Evolutionary conservation across 2,329 filamentous ascomycete species (phyloP).

Genomic region (Biscogniauxia mediterranea): DNA sequence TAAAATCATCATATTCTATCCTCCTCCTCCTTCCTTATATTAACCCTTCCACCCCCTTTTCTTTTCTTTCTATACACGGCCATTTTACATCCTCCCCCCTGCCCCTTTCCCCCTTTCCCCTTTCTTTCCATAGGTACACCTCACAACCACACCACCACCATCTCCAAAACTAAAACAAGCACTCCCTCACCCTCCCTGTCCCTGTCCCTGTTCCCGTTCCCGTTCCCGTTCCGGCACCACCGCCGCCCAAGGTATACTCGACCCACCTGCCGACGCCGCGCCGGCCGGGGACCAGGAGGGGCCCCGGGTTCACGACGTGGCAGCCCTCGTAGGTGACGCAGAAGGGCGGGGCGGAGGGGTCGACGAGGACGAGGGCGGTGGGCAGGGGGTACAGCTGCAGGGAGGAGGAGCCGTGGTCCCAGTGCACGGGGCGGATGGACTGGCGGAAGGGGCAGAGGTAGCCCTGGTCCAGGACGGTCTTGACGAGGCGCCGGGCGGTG

Average conservation of each 20-base stretch:
- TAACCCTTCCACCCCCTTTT: too few species aligned
- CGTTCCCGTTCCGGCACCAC: conserved; percentile 42
- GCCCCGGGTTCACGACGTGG: conserved; percentile 90
- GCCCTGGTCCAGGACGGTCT: conserved; percentile 88
- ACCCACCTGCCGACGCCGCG: conserved; percentile 76
- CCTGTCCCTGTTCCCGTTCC: conserved; percentile 55
- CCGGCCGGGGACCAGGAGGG: conserved; percentile 67
- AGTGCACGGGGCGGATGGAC: conserved; percentile 76
- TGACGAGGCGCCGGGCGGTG: conserved; percentile 75
- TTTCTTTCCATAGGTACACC: background rate
- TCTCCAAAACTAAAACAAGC: conserved; percentile 56
- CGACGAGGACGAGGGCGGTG: conserved; percentile 77
- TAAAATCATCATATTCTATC: too few species aligned
- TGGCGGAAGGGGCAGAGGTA: conserved; percentile 84
- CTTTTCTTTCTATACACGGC: too few species aligned
- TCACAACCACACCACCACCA: background rate
- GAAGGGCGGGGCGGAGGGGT: conserved; percentile 78
- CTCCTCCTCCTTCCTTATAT: too few species aligned
- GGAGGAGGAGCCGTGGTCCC: conserved; percentile 72
- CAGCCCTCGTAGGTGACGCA: conserved; percentile 92
- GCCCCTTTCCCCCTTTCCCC: background rate
- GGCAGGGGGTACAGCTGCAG: conserved; percentile 87
- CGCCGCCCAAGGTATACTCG: conserved; percentile 70
- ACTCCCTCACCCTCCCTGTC: conserved; percentile 53
- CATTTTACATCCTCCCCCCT: conserved; percentile 1